Evolutionary conservation across 2,329 filamentous ascomycete species (phyloP), one percentile per base, ranked within the genome.

Genomic region (Fusarium sacchari): DNA sequence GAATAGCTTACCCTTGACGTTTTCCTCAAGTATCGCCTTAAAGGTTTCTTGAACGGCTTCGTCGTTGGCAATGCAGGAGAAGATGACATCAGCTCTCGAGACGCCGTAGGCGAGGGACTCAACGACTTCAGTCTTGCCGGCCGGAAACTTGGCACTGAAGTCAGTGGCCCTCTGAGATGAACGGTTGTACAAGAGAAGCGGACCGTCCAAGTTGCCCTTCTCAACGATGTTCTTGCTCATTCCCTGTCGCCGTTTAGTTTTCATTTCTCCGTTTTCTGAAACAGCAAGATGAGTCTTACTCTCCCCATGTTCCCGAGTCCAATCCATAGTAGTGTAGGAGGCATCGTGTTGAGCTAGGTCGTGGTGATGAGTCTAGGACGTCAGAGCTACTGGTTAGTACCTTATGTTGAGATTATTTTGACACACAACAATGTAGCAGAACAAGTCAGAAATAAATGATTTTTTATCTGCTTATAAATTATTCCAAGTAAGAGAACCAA

Each of bases 251-350:
- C 28, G 36, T 71, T n/a, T 73, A 64, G 26, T 30, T 37, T 39
- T 26, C 3, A 44, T 34, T 5, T 28, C 12, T 22, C 20, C 32
- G 12, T 28, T 7, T 46, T 24, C 18, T 28, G 7, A 26, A 14
- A 18, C 18, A 43, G 12, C 3, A 36, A 32, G 28, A 37, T 30
- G 12, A 44, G 36, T 83, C 89, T 84, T 84, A 93, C 93, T 79
- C 91, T 88, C 74, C 94, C 95, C 90, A 97, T 97, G 81, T 97
- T 97, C 59, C 94, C 94, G 57, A 97, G 88, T 64, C 95, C 94
- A 61, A 97, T 90, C 90, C 91, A 97, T 76, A 94, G 87, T 58
- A 96, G 79, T 82, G 88, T 90, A 64, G 87, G 86, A 47, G 88
- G 83, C 89, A 90, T 90, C 50, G 26, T 74, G 61, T 40, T 14